Percentiles rank a stretch among this genome's conserved stretches.
phyloP scores from a whole-genome alignment of 495 filamentous ascomycete genomes.

The Copromyces sp. region DNA sequence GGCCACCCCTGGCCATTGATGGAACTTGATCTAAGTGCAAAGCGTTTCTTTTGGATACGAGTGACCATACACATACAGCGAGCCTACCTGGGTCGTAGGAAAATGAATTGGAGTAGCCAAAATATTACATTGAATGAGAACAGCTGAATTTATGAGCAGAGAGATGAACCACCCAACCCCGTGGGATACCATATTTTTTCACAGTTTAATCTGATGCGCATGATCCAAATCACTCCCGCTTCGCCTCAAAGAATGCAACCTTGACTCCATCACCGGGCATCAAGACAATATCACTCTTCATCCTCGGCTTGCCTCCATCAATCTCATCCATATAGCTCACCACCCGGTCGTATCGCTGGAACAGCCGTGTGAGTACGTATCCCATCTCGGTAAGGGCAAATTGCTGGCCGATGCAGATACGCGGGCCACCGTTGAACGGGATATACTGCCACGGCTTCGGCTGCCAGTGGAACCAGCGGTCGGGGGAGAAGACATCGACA shows the following conservation, averaged over 20 bases:
- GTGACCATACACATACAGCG: neutral
- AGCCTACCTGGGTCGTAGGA: neutral
- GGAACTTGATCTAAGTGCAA: neutral
- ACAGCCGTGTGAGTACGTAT: constrained; percentile 59
- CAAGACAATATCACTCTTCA: constrained; percentile 59
- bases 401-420: constrained; percentile 83
- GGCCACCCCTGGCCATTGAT: neutral
- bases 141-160: neutral
- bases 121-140: neutral
- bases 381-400: constrained; percentile 74
- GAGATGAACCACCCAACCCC: neutral
- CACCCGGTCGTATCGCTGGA: constrained; percentile 58
- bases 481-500: constrained; percentile 53
- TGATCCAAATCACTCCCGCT: constrained; percentile 5
- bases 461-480: constrained; percentile 65
- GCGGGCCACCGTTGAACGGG: constrained; percentile 72
- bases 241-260: constrained; percentile 47
- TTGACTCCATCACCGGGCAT: constrained; percentile 51
- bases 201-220: neutral
- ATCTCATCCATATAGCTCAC: constrained; percentile 40
- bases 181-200: neutral
- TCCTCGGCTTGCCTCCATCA: constrained; percentile 36
- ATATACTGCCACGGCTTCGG: constrained; percentile 61
- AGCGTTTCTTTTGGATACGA: neutral
- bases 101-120: neutral